Evolutionary conservation across 1,284 basidiomycete species (phyloP), one percentile per base, ranked within the genome.

Genomic region (Stygiomarasmius scandens): DNA sequence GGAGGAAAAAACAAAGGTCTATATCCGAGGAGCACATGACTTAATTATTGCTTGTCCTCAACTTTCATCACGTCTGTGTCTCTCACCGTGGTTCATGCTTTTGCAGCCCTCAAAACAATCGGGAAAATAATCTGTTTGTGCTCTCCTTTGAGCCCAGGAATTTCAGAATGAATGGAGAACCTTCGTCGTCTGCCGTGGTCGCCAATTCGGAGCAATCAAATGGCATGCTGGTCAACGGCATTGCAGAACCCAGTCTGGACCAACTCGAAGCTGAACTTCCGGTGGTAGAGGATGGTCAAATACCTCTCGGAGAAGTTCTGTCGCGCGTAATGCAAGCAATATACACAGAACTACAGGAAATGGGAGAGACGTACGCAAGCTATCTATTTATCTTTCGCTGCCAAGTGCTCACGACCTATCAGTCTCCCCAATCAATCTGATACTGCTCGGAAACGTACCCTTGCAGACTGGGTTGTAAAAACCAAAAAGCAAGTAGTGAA

Each of bases 401-500:
- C n/a, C 8, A n/a, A 5, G 14, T 47, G 23, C 47, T 57, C 19
- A 55, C 32, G 20, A 22, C 14, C 25, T 46, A 27, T 5, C 63
- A 94, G 92, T 27, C 83, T 96, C 72, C 92, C 93, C 11, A 88
- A 88, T 62, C 87, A 91, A 80, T 87, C 91, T 12, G 92, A 95
- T 67, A 76, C 77, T n/a, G 88, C 87, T 36, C 83, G 92, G 50
- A 95, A 95, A 67, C 84, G 89, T 32, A 87, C 83, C 23, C 78
- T 96, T 43, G 92, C 92, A 10, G 90, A 94, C 63, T 95, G 92
- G 81, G 92, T 95, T 0, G 86, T 95, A 27, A 87, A 89, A 68
- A 91, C 86, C 11, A 92, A 96, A 73, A 91, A 93, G 66, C 93
- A 96, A 65, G 85, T 95, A 47, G 88, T 95, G 50, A 96, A 96